Evolutionary conservation across 805 yeast genomes (phyloP).

Genomic region (Metschnikowia dekortorum): DNA sequence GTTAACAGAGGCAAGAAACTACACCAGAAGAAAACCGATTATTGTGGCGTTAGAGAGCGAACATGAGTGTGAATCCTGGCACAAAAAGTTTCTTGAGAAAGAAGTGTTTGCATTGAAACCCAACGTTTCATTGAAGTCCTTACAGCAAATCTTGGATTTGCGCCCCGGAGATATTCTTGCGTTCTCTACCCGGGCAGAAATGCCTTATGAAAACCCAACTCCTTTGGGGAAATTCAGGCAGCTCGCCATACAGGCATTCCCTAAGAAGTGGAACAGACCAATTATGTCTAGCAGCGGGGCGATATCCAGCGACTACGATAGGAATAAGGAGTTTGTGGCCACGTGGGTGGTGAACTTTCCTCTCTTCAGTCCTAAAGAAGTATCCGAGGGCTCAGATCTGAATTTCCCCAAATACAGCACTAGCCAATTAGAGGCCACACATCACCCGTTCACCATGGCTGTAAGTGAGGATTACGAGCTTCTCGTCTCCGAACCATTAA

Average conservation of each 20-base stretch:
- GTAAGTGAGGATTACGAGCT: conserved; percentile 60
- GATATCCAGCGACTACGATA: conserved; percentile 12
- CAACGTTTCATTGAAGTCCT: conserved; percentile 14
- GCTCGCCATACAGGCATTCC: conserved; percentile 54
- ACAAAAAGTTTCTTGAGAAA: conserved; percentile 29
- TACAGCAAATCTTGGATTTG: conserved; percentile 34
- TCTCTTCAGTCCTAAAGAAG: conserved; percentile 72
- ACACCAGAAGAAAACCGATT: conserved; percentile 55
- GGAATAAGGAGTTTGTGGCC: conserved; percentile 48
- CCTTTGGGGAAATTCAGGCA: conserved; percentile 88
- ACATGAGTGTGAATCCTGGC: conserved; percentile 43
- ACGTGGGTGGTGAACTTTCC: conserved; percentile 94
- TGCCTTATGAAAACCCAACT: conserved; percentile 89
- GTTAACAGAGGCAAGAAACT: conserved; percentile 40
- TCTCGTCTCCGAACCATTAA: conserved; percentile 51
- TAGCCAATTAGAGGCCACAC: conserved; percentile 60
- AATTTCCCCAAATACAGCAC: conserved; percentile 62
- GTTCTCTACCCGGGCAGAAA: conserved; percentile 63
- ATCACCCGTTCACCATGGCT: conserved; percentile 97
- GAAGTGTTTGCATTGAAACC: conserved; percentile 16
- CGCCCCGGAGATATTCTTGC: conserved; percentile 72
- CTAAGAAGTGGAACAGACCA: conserved; percentile 46
- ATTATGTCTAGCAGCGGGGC: conserved; percentile 17
- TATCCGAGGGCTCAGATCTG: conserved; percentile 11
- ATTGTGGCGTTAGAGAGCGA: conserved; percentile 47